A percentile compares a stretch with the other conserved stretches of the same genome.
Evolutionary conservation across 2,329 filamentous ascomycete species (phyloP).

Genomic region (Ceratocystis cacaofunesta): DNA sequence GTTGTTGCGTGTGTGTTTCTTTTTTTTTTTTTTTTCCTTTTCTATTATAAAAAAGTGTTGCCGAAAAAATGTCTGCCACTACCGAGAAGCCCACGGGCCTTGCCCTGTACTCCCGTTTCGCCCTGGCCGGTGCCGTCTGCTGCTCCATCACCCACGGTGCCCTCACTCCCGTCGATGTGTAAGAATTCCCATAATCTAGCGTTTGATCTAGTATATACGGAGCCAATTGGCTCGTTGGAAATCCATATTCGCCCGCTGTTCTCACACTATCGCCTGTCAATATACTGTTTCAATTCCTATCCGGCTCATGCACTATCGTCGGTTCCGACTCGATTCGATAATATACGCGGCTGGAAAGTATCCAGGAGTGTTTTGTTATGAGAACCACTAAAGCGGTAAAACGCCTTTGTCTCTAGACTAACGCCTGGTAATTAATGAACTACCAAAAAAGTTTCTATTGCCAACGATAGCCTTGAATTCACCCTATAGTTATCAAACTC

Average conservation of each 20-base stretch:
- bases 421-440: neutral
- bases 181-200: slow-evolving; percentile 34
- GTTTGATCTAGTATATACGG: neutral
- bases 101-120: slow-evolving; percentile 84
- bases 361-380: neutral
- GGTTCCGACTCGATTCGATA: neutral
- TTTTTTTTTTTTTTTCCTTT: slow-evolving; percentile 17
- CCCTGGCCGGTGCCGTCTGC: slow-evolving; percentile 93
- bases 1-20: slow-evolving; percentile 7
- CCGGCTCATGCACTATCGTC: neutral
- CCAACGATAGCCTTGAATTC: neutral
- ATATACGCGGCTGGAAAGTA: neutral
- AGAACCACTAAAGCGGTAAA: too few species aligned
- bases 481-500: neutral
- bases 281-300: neutral
- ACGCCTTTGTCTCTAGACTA: neutral
- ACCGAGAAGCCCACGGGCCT: slow-evolving; percentile 35
- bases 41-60: slow-evolving; percentile 16
- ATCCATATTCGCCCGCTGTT: neutral
- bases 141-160: slow-evolving; percentile 95
- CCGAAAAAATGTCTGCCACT: slow-evolving; percentile 32
- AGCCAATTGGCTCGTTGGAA: neutral
- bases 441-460: neutral
- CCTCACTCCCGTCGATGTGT: slow-evolving; percentile 98
- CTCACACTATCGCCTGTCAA: neutral